These are phyloP conservation scores for Davidsoniella eucalypti DNA, from an alignment of 2,329 filamentous ascomycete species.

Conservation along the genomic window DNA sequence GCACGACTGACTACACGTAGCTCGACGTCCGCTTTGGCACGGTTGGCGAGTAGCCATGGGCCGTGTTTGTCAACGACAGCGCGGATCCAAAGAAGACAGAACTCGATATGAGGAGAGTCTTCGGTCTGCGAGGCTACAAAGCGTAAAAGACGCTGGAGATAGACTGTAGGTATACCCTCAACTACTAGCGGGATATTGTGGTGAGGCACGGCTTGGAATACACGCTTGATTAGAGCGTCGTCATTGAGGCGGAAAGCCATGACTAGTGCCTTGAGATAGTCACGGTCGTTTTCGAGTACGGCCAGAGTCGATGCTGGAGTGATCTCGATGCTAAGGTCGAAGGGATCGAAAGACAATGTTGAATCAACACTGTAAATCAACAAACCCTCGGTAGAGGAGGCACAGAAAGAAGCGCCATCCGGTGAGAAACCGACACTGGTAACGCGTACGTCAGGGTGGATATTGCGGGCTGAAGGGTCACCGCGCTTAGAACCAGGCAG, in stretches of 20 bases:
- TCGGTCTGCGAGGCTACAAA: conserved; percentile 82
- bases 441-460: conserved; percentile 68
- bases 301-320: conserved; percentile 72
- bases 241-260: conserved; percentile 98
- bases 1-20: conserved; percentile 68
- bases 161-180: conserved; percentile 63
- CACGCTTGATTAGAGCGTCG: conserved; percentile 58
- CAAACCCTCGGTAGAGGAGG: conserved; percentile 83
- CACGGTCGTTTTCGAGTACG: conserved; percentile 48
- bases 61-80: conserved; percentile 69
- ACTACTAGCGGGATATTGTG: conserved; percentile 63
- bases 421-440: conserved; percentile 75
- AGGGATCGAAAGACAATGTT: conserved; percentile 76
- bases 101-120: conserved; percentile 82
- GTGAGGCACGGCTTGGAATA: conserved; percentile 71
- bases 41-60: conserved; percentile 65
- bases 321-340: conserved; percentile 86
- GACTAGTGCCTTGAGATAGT: conserved; percentile 81
- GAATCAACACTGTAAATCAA: conserved; percentile 86
- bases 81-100: conserved; percentile 87
- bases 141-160: conserved; percentile 68
- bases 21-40: conserved; percentile 67
- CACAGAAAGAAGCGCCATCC: conserved; percentile 79
- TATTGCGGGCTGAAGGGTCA: conserved; percentile 64
- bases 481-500: conserved; percentile 72